Conservation (phyloP, 2,329 filamentous ascomycete species). For the Penicillium sp. region DNA sequence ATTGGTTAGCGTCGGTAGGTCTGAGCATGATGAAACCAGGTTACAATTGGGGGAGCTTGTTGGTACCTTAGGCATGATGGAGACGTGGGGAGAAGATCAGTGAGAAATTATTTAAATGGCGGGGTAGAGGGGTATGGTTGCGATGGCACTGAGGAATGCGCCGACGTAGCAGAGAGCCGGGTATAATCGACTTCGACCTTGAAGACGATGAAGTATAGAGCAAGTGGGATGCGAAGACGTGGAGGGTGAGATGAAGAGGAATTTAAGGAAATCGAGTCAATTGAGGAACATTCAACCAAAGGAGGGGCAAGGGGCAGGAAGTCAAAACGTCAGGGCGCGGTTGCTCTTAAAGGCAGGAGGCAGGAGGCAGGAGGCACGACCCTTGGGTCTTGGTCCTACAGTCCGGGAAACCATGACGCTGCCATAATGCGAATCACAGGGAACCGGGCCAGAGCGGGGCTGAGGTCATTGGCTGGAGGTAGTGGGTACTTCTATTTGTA, state of each 20-base stretch:
- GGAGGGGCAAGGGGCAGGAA: slow-evolving; percentile 16
- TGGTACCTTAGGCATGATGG: slow-evolving; percentile 45
- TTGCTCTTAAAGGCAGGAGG: slow-evolving; percentile 15
- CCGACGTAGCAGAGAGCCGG: background rate
- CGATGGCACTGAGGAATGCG: slow-evolving; percentile 5
- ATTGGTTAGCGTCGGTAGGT: slow-evolving; percentile 26
- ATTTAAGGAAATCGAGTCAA: slow-evolving; percentile 15
- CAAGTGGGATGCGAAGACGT: background rate
- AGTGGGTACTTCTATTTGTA: slow-evolving; percentile 12
- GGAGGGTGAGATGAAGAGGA: background rate
- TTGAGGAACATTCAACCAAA: slow-evolving; percentile 12
- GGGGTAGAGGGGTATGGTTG: slow-evolving; percentile 11
- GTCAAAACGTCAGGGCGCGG: slow-evolving; percentile 7
- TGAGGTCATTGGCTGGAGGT: slow-evolving; percentile 24
- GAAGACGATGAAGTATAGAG: slow-evolving; percentile 6
- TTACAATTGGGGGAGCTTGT: slow-evolving; percentile 9
- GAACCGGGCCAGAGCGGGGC: slow-evolving; percentile 26
- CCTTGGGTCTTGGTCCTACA: slow-evolving; percentile 7
- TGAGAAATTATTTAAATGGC: background rate
- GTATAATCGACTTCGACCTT: slow-evolving; percentile 7
- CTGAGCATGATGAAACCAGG: slow-evolving; percentile 10
- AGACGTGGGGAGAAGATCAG: slow-evolving; percentile 16
- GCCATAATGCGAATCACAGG: slow-evolving; percentile 21
- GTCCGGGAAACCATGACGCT: slow-evolving; percentile 27
- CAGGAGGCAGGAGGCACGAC: background rate